Evolutionary conservation across 805 yeast species (phyloP), one percentile per base, ranked within the genome.

Genomic region (Pichia thaimueangensis): DNA sequence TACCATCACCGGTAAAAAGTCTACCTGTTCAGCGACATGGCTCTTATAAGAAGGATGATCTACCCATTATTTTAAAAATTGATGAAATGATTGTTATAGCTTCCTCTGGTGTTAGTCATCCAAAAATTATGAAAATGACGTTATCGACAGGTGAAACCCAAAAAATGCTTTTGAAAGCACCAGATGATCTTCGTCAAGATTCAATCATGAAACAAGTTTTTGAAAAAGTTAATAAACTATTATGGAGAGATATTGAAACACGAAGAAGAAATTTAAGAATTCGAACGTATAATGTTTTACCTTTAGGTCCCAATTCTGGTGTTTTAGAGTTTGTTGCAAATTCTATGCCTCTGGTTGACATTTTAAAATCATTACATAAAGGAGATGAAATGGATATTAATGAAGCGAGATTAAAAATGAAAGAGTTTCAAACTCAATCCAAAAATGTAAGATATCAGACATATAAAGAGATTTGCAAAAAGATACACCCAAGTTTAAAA

Each of bases 141-240:
- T 60, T 80, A 13, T 69, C 80, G 0, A 73, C 78, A 53, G 97
- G 97, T 0, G 48, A 60, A 0, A 53, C 44, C 0, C 81, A 76
- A 45, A 76, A 69, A 43, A 71, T 82, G 56, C 65, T 93, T 16
- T 64, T 89, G 50, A 93, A 93, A 57, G 88, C 95, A 6, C 73
- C 86, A 9, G 98, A 93, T 63, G 98, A 93, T 62, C 65, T 93
- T 40, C 68, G 97, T 39, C 98, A 94, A 62, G 99, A 93, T 63
- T 85, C 95, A 0, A 86, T 93, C 43, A 94, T 93, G 98, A 94
- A 91, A 59, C 97, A 93, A 58, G 97, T 91, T 1, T 93, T 94
- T 60, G 82, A 74, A 17, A 86, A 88, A 54, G 96, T 88, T 13
- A 88, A 89, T 55, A 62, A 68, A 12, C 73, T 87, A 29, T 70